phyloP scores from a whole-genome alignment of 2,329 filamentous ascomycete genomes.

The Didymosphaeria variabile region DNA sequence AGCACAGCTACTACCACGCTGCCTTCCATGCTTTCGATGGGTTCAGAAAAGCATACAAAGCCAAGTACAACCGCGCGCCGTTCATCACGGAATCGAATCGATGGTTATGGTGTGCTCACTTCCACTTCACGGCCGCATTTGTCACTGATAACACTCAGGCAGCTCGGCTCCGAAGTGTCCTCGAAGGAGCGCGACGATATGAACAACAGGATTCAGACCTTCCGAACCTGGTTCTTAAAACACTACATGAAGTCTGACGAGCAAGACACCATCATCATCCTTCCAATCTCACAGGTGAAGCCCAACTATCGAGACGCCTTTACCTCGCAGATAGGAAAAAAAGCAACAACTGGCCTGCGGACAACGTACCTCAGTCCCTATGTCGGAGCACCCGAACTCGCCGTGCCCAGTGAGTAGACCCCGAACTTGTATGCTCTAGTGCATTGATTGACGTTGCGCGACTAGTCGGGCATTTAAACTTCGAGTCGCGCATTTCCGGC shows the following conservation, averaged over 20 bases:
- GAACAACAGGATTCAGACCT: neutral
- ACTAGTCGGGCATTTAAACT: neutral
- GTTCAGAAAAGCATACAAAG: neutral
- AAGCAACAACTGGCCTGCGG: neutral
- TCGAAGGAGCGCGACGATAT: neutral
- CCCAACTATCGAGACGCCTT: neutral
- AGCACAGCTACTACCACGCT: neutral
- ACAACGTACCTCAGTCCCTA: neutral
- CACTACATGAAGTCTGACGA: neutral
- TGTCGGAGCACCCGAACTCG: neutral
- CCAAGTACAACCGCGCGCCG: neutral
- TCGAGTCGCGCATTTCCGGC: neutral
- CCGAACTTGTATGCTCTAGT: neutral
- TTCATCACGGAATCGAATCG: neutral
- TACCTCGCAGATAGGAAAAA: neutral
- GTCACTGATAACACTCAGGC: neutral
- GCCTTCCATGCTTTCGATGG: neutral
- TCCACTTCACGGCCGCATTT: neutral
- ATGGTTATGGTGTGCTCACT: neutral
- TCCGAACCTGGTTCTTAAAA: neutral
- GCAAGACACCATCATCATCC: neutral
- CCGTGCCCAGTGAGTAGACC: neutral
- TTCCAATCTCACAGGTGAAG: neutral
- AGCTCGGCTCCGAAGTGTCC: neutral
- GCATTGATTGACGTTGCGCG: neutral